These are phyloP conservation scores for Diddensiella santjacobensis DNA, from an alignment of 805 yeast species.

Conservation along the genomic window DNA sequence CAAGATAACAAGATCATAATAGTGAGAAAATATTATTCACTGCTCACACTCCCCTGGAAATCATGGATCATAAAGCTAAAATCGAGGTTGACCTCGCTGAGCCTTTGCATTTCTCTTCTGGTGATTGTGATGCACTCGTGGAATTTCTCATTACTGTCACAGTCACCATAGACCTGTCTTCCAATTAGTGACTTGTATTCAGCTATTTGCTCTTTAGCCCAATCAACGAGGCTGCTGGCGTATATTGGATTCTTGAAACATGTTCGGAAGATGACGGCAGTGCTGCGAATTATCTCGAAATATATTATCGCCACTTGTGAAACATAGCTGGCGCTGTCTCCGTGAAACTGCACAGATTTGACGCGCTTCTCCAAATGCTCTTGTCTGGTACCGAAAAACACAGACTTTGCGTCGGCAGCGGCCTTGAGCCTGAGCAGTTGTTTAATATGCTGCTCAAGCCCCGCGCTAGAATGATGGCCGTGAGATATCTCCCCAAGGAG, in stretches of 20 bases:
- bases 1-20: too few species aligned
- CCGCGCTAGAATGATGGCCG: constrained; percentile 28
- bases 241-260: constrained; percentile 46
- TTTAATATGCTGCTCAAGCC: constrained; percentile 28
- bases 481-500: constrained; percentile 36
- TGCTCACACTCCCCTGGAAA: constrained; percentile 25
- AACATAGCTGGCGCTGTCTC: constrained; percentile 52
- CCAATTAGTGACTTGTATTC: constrained; percentile 56
- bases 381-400: constrained; percentile 47
- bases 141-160: constrained; percentile 49
- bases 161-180: constrained; percentile 64
- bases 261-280: constrained; percentile 52
- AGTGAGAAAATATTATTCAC: too few species aligned
- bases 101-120: constrained; percentile 53
- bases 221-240: constrained; percentile 63
- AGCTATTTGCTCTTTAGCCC: constrained; percentile 66
- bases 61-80: constrained; percentile 65
- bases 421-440: constrained; percentile 41
- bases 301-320: constrained; percentile 60
- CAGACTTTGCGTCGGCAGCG: constrained; percentile 46
- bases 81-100: constrained; percentile 65
- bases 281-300: constrained; percentile 55
- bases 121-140: constrained; percentile 53
- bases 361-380: constrained; percentile 45
- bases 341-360: constrained; percentile 49